phyloP scores from a whole-genome alignment of 2,329 filamentous ascomycete species.

The Davidsoniella eucalypti region DNA sequence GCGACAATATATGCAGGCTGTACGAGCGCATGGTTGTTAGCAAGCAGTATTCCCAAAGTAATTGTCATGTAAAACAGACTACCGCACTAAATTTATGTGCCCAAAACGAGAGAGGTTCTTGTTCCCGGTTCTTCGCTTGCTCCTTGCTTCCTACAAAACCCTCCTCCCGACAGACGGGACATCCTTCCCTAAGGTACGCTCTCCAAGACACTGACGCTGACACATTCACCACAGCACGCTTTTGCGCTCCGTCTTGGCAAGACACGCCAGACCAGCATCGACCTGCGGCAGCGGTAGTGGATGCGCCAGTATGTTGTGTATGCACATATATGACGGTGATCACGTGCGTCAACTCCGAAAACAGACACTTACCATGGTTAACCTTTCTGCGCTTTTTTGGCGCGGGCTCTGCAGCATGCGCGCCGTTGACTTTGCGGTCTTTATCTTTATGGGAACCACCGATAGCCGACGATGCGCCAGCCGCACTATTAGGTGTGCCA shows the following conservation, averaged over 20 bases:
- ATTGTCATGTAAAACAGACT: slow-evolving; percentile 12
- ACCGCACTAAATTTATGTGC: too few species aligned
- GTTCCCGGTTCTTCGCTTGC: too few species aligned
- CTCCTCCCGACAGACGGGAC: too few species aligned
- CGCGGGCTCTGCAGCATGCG: slow-evolving; percentile 6
- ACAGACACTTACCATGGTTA: slow-evolving; percentile 54
- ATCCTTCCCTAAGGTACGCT: too few species aligned
- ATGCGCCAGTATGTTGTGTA: too few species aligned
- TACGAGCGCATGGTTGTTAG: slow-evolving; percentile 22
- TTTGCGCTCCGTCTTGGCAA: background rate
- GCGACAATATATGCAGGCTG: slow-evolving; percentile 79
- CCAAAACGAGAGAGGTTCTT: too few species aligned
- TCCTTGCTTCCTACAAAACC: too few species aligned
- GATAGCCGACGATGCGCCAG: background rate
- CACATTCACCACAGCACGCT: too few species aligned
- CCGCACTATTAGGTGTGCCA: background rate
- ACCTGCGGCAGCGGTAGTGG: too few species aligned
- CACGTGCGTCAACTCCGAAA: too few species aligned
- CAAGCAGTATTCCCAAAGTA: slow-evolving; percentile 1
- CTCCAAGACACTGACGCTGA: too few species aligned
- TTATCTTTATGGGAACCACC: slow-evolving; percentile 3
- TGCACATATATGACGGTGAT: too few species aligned
- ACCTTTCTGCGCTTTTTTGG: slow-evolving; percentile 79
- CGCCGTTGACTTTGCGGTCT: slow-evolving; percentile 3
- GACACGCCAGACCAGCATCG: background rate